Base-by-base conservation (phyloP, 2,329 filamentous ascomycete genomes). In the Corinectria fuckeliana region DNA sequence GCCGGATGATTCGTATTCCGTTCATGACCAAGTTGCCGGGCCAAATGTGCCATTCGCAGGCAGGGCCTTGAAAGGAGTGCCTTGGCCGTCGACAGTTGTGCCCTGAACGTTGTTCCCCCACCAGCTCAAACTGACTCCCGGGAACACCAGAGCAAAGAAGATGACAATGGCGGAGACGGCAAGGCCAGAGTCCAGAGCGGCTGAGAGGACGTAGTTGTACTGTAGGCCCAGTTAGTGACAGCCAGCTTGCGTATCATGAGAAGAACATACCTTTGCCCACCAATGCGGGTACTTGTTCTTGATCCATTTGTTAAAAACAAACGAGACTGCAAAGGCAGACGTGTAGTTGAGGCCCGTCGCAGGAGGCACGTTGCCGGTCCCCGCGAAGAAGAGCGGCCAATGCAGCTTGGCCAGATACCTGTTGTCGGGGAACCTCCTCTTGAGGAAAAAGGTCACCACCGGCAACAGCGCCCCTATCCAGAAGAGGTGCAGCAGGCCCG, bases 191-290 rank as follows among this genome's bases (percentile, higher is more conserved):
- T 63, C 60, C 0, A 63, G 26, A 5, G 62, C 54, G 1, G 62
- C 61, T 2, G 62, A 64, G 5, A 63, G 50, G 13, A 64, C 53
- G 39, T 63, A 64, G 48, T 64, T 64, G 54, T 64, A 64, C 62
- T 64, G 9, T 34, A 0, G 1, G 16, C 2, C 25, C 2, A 11
- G n/a, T 50, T 28, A 58, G 34, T 7, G 18, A 39, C 16, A 3
- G 5, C 8, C 1, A 5, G 6, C 16, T 20, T 34, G n/a, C 6
- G 11, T 11, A 21, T 39, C 36, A 10, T 10, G 16, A 7, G 20
- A n/a, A 14, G 44, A n/a, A 16, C 49, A 25, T 20, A 57, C 60
- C 49, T 63, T 63, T 32, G 60, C 52, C 61, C 61, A 63, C 57
- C 57, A 61, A 7, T 55, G 45, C 2, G 53, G 57, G 16, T 63